Conservation (phyloP, 208 protist species). For the Blechomonas ayalai region DNA sequence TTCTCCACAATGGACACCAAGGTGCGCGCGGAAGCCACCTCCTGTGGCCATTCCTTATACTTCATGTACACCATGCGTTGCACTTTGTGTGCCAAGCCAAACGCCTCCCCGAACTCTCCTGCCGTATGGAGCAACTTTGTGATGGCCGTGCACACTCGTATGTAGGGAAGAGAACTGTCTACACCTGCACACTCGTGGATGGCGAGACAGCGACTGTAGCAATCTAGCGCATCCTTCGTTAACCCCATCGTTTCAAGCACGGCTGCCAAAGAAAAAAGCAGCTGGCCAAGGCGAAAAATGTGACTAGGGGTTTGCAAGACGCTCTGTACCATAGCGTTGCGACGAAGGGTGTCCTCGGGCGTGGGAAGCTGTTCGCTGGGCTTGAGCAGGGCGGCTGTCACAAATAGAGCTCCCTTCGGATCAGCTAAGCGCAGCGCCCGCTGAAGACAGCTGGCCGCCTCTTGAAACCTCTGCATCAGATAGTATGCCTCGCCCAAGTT, state of each 20-base stretch:
- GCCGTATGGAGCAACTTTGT: conserved; percentile 37
- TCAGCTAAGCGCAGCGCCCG: conserved; percentile 35
- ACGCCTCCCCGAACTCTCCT: conserved; percentile 36
- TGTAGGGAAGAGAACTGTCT: conserved; percentile 16
- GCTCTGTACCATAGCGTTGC: conserved; percentile 9
- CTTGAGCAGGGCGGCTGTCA: conserved; percentile 26
- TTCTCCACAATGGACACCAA: conserved; percentile 21
- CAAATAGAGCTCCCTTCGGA: conserved; percentile 38
- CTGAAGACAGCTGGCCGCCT: conserved; percentile 22
- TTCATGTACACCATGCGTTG: conserved; percentile 17
- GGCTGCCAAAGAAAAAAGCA: conserved; percentile 26
- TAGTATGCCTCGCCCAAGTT: conserved; percentile 50
- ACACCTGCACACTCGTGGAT: conserved; percentile 33
- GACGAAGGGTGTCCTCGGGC: conserved; percentile 16
- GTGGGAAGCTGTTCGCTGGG: conserved; percentile 30
- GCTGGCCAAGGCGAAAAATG: conserved; percentile 9
- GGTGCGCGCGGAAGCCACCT: conserved; percentile 15
- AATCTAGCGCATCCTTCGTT: conserved; percentile 22
- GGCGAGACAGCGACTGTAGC: conserved; percentile 34
- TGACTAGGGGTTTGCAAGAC: conserved; percentile 6
- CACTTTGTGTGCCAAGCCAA: conserved; percentile 28
- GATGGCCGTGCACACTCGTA: conserved; percentile 23
- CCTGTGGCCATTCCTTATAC: conserved; percentile 32
- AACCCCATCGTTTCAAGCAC: conserved; percentile 29
- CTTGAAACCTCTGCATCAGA: conserved; percentile 20